Conservation (phyloP, 345 rosid species). For the Salix koriyanagi region DNA sequence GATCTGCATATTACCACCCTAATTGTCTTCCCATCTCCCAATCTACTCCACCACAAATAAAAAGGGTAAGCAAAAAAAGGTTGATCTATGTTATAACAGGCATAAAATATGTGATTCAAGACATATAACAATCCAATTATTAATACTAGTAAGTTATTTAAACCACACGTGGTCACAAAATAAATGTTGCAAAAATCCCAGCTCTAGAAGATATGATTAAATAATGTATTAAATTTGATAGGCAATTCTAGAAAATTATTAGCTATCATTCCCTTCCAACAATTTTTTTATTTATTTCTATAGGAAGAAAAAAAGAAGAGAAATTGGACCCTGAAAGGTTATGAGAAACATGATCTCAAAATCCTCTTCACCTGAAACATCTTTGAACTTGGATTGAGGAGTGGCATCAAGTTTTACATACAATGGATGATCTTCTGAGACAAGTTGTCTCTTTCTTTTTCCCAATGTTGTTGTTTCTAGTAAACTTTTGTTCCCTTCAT, state of each 20-base stretch:
- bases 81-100: not conserved
- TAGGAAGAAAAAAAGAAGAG: not conserved
- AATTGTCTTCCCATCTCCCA: not conserved
- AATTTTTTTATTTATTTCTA: too few species aligned
- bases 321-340: not conserved
- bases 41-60: not conserved
- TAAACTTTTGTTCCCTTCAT: constrained; percentile 19
- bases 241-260: not conserved
- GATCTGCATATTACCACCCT: not conserved
- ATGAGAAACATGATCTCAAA: not conserved
- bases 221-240: not conserved
- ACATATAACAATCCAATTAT: not conserved
- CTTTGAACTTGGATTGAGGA: constrained; percentile 34
- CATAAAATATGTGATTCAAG: not conserved
- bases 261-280: not conserved
- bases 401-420: constrained; percentile 37
- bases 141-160: too few species aligned
- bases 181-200: not conserved
- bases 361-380: constrained; percentile 40
- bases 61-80: not conserved
- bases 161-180: not conserved
- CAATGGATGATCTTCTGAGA: constrained; percentile 26
- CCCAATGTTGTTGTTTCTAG: constrained; percentile 19
- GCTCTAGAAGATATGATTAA: not conserved
- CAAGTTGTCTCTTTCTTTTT: constrained; percentile 17